Conservation (phyloP, 108 stramenopile species). For the Cyclotella baltica region DNA sequence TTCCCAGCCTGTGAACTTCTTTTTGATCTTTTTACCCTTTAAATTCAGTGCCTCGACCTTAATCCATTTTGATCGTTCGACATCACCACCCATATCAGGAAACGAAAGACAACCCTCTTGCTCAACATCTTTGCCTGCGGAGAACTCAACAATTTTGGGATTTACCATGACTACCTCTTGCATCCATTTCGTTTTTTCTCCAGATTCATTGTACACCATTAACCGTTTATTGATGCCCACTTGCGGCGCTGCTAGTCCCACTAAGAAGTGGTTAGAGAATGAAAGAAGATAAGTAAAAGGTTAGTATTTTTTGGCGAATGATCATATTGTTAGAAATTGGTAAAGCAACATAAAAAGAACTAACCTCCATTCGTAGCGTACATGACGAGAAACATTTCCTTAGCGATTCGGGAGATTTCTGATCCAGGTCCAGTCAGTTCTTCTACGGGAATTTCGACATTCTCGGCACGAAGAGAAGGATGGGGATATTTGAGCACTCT, state of each 20-base stretch:
- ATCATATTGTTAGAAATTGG: too few relatives aligned
- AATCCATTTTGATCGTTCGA: conserved; percentile 85
- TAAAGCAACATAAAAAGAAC: too few relatives aligned
- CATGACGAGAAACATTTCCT: conserved; percentile 96
- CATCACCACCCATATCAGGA: conserved; percentile 91
- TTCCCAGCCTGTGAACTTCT: conserved; percentile 83
- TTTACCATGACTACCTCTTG: conserved; percentile 87
- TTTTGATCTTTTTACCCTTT: conserved; percentile 87
- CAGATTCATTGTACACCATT: conserved; percentile 94
- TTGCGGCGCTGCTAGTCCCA: conserved; percentile 92
- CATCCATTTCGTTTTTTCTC: conserved; percentile 83
- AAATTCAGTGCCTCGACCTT: conserved; percentile 90
- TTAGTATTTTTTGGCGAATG: too few relatives aligned
- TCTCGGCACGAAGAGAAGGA: conserved; percentile 82
- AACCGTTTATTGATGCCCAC: conserved; percentile 92
- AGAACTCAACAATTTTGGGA: conserved; percentile 81
- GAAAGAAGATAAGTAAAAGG: too few relatives aligned
- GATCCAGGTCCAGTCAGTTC: conserved; percentile 60
- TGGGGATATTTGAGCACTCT: conserved; percentile 94
- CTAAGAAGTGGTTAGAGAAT: too few relatives aligned
- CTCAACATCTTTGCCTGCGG: conserved; percentile 68
- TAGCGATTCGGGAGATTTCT: conserved; percentile 78
- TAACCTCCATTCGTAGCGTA: conserved; percentile 95
- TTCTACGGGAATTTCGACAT: conserved; percentile 75
- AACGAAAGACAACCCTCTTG: conserved; percentile 94